Evolutionary conservation across 441 rosid genomes (phyloP), one percentile per base, ranked within the genome.

Genomic region (Caryocar brasiliense): DNA sequence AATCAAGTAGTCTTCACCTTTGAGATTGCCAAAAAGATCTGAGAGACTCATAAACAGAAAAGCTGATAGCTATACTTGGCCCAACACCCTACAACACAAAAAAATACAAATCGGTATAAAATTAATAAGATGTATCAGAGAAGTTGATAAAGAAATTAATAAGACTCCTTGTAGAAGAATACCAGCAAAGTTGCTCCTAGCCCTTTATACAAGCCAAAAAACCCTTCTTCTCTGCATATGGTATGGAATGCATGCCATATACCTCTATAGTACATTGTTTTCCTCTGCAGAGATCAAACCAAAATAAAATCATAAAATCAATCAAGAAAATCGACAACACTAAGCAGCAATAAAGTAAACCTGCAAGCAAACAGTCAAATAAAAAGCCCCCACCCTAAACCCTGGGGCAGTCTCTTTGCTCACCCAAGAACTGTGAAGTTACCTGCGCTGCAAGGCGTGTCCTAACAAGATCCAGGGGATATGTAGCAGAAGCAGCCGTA

Each of bases 361-460:
- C 28, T 3, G 17, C 1, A 47, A 29, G 1, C 33, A 9, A 30
- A 22, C 33, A 15, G 13, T 30, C 23, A n/a, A n/a, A n/a, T n/a
- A n/a, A n/a, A n/a, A n/a, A n/a, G n/a, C n/a, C n/a, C n/a, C n/a
- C n/a, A n/a, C n/a, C n/a, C n/a, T n/a, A n/a, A n/a, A n/a, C n/a
- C n/a, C n/a, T n/a, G n/a, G n/a, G n/a, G n/a, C n/a, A n/a, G n/a
- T n/a, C 14, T 43, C 49, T 38, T 48, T 21, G 51, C 46, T 54
- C 58, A 59, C 46, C 62, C 45, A 22, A 23, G 49, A 28, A 13
- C 36, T 39, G 25, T 47, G 40, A 47, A 53, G 54, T 67, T 77
- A 87, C 98, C 96, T 91, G 98, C 6, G 93, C 93, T 52, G 96
- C 83, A 41, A 93, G 91, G 30, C 99, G 90, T 1, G 97, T 86